These are phyloP conservation scores for Furcasterigmium furcatum DNA, from an alignment of 2,329 filamentous ascomycete genomes.

Conservation along the genomic window DNA sequence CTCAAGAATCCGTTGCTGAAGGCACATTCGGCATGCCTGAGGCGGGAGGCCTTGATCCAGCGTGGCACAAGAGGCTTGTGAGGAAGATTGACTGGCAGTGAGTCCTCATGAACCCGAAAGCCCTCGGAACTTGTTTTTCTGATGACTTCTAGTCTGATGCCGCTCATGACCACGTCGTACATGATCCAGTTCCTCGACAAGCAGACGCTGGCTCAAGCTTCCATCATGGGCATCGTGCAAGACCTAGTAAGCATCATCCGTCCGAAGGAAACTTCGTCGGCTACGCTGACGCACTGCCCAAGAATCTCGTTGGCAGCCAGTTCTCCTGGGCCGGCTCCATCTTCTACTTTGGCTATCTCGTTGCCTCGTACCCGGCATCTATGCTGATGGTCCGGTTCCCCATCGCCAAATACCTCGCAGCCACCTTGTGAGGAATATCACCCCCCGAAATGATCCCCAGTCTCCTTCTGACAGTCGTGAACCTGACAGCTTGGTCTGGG, in stretches of 20 bases:
- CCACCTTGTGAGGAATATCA: conserved; percentile 29
- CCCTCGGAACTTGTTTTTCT: too few relatives aligned
- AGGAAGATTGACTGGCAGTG: too few relatives aligned
- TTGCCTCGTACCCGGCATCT: conserved; percentile 72
- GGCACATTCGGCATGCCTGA: too few relatives aligned
- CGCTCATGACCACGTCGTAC: conserved; percentile 69
- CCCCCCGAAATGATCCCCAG: too few relatives aligned
- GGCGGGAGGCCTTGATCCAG: too few relatives aligned
- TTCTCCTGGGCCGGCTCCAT: conserved; percentile 71
- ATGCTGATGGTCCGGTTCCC: conserved; percentile 56
- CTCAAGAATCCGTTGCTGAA: too few relatives aligned
- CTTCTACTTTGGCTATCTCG: conserved; percentile 69
- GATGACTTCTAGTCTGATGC: too few relatives aligned
- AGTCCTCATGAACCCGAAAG: too few relatives aligned
- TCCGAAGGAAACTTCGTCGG: too few relatives aligned
- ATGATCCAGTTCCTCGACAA: conserved; percentile 70
- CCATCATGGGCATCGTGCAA: conserved; percentile 57
- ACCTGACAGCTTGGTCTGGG: conserved; percentile 57
- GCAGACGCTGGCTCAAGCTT: conserved; percentile 61
- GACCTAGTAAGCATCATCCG: conserved; percentile 34
- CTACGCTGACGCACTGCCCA: too few relatives aligned
- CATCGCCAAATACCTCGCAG: conserved; percentile 63
- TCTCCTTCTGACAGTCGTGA: too few relatives aligned
- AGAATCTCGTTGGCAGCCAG: conserved; percentile 30
- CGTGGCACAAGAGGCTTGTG: too few relatives aligned